Conservation (phyloP, 2,329 filamentous ascomycete genomes). For the Hymenoscyphus albidus region DNA sequence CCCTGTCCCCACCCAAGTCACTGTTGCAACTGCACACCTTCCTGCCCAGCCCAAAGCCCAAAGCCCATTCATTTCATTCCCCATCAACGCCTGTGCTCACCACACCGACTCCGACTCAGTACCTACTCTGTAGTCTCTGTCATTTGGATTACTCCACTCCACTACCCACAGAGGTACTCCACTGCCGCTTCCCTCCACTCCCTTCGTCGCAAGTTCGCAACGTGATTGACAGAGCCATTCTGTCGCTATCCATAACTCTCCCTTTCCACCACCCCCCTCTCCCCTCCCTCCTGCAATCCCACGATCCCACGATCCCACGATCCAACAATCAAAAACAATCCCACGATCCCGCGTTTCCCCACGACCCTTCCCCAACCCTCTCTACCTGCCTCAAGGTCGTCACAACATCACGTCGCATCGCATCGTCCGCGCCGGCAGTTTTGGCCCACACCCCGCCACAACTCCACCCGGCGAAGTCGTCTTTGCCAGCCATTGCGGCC, state of each 20-base stretch:
- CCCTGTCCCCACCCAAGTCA: not conserved
- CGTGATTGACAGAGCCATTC: not conserved
- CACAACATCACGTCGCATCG: too few species aligned
- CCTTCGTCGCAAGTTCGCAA: not conserved
- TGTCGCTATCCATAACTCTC: not conserved
- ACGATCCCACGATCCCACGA: not conserved
- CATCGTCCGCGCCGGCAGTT: not conserved
- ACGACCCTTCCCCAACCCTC: not conserved
- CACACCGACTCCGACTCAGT: not conserved
- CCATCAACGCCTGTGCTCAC: constrained; percentile 1
- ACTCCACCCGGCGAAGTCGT: not conserved
- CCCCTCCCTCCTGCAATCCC: not conserved
- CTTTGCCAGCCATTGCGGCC: constrained; percentile 24
- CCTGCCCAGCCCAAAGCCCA: not conserved
- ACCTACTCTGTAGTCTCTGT: too few species aligned
- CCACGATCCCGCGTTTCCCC: not conserved
- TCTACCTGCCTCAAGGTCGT: not conserved
- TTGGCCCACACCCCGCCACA: not conserved
- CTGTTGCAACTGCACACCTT: not conserved
- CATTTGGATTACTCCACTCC: too few species aligned
- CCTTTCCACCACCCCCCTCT: not conserved
- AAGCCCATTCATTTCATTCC: not conserved
- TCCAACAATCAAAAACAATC: too few species aligned
- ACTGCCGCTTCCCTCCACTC: not conserved
- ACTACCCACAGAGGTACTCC: not conserved